Base-by-base conservation (phyloP, 257 asterid genomes). In the Solanum okadae region DNA sequence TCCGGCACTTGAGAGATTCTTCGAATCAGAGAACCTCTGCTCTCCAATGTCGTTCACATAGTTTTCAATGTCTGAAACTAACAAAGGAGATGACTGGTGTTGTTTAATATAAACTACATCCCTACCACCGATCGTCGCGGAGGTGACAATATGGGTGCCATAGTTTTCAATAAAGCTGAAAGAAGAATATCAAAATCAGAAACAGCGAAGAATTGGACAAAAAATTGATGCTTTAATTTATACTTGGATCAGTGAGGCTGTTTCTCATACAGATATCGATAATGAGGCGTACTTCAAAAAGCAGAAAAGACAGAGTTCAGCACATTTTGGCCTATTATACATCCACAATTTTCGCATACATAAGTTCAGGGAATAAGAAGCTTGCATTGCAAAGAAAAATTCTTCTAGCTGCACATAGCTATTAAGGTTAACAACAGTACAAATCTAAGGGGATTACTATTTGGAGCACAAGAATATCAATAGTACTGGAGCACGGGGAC, bases 101-200 rank as follows among this genome's bases (percentile, higher is more conserved):
- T 96, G 99, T 86, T 96, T 92, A 81, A 97, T 86, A 87, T 96
- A 97, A 87, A 97, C 98, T 37, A 94, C 93, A 87, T 97, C 99
- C 90, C 95, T 94, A 91, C 99, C 99, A 91, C 99, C 99, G 83
- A 97, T 87, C 16, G 99, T 96, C 44, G 95, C 98, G 29, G 99
- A 97, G 59, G 99, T 96, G 85, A 96, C 98, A 44, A 97, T 94
- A 87, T 97, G 99, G 83, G 99, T 97, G 85, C 99, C 99, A 40
- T 94, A 97, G 91, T 94, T 97, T 87, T 97, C 99, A 29, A 97
- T 97, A 88, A 97, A 97, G 93, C 99, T 97, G 99, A 87, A 89
- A 93, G 72, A 89, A 72, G 83, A 89, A 87, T 77, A 82, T 63
- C 82, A 56, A 87, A 18, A 88, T 91, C 76, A 93, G 91, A 87